Evolutionary conservation across 352 stramenopile species (phyloP), one percentile per base, ranked within the genome.

Genomic region (Globisporangium sylvaticum): DNA sequence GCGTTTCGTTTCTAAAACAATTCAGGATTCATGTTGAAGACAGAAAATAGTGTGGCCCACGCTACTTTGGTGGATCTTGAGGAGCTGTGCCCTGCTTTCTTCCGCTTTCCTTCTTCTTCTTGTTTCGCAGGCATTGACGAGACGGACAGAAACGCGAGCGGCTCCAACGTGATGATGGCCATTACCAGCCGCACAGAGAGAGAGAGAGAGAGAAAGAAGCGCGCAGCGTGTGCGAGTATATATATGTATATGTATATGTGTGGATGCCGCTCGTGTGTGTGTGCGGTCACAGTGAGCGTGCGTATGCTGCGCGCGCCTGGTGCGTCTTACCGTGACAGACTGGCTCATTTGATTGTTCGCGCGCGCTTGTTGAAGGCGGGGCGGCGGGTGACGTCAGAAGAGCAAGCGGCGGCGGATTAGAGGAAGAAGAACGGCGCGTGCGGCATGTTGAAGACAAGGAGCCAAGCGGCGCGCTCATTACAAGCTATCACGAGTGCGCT

Each of bases 21-120:
- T 22, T 50, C 42, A 50, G 42, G 42, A 50, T 50, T 50, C 42
- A 50, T 24, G 18, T 55, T 55, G 48, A 55, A 55, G 48, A 10
- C 46, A 27, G 18, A 42, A n/a, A 60, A 46, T 60, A 60, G 32
- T 46, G 54, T 60, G 54, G 29, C 3, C 31, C 54, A 60, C 54
- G 18, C 54, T 60, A 60, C 20, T 44, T 60, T 42, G 0, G 54
- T 3, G 55, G 55, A 61, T 61, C 55, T 61, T 61, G 55, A 61
- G 55, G 4, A 61, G 55, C 55, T 48, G 42, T 48, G 42, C 5
- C 18, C 42, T 10, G 6, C 39, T 50, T 50, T 22, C 18, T 50
- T 50, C 42, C 34, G 34, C 34, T 48, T 25, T 61, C 6, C 31
- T 22, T 61, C 31, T 44, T 29, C n/a, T n/a, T n/a, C n/a, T 44